Conservation (phyloP, 306 rosid genomes). For the Inga laurina region DNA sequence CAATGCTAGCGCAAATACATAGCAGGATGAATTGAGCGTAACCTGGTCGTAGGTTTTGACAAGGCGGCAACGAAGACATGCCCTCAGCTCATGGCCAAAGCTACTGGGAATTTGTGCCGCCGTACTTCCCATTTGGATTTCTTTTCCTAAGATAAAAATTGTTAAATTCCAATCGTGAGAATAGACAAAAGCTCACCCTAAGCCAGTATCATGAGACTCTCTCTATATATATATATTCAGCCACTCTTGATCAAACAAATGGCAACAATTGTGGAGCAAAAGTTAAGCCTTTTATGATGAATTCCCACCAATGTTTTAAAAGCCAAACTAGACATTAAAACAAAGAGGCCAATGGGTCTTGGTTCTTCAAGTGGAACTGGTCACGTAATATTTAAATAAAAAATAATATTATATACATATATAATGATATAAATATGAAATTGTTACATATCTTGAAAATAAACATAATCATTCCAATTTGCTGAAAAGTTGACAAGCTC, state of each 20-base stretch:
- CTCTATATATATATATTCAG: no score
- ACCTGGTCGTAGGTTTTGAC: slow-evolving; percentile 99
- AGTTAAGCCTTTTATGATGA: not conserved
- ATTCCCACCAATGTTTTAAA: not conserved
- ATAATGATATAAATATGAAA: no score
- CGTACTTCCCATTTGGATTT: slow-evolving; percentile 49
- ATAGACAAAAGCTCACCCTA: not conserved
- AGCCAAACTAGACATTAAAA: no score
- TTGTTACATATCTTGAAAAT: no score
- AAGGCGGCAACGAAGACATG: slow-evolving; percentile 98
- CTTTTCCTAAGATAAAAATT: not conserved
- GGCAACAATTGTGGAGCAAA: not conserved
- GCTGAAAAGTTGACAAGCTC: no score
- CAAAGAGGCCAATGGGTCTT: no score
- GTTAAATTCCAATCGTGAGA: not conserved
- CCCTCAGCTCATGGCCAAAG: slow-evolving; percentile 89
- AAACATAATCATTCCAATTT: no score
- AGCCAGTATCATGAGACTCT: not conserved
- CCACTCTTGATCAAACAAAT: not conserved
- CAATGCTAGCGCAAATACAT: not conserved
- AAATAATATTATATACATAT: no score
- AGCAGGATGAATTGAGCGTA: not conserved
- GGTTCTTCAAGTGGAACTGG: no score
- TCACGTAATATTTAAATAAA: no score
- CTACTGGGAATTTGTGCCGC: slow-evolving; percentile 95